Evolutionary conservation across 345 rosid species (phyloP).

Genomic region (Eucalyptus caleyi): DNA sequence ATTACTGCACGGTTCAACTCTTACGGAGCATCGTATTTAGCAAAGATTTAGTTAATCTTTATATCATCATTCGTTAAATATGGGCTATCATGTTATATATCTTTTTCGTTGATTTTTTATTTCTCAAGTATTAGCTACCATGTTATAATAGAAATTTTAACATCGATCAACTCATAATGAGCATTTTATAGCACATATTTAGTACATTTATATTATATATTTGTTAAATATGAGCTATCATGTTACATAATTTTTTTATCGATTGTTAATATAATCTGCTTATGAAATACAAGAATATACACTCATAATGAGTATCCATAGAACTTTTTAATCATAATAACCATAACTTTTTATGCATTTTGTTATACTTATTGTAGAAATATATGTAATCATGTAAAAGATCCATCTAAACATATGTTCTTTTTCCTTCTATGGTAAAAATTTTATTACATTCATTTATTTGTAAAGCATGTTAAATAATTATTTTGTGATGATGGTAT

Average conservation of each 20-base stretch:
- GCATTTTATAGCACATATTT: not conserved
- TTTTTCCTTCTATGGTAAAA: not conserved
- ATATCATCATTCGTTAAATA: not conserved
- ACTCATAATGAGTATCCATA: not conserved
- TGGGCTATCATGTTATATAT: not conserved
- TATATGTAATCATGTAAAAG: not conserved
- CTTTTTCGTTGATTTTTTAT: too few relatives aligned
- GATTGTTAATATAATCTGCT: too few relatives aligned
- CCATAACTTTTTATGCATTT: not conserved
- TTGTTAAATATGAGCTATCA: not conserved
- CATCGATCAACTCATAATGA: not conserved
- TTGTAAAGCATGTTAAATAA: not conserved
- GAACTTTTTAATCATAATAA: not conserved
- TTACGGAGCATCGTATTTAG: not conserved
- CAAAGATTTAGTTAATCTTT: too few relatives aligned
- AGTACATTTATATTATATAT: too few relatives aligned
- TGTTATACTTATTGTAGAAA: not conserved
- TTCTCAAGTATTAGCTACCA: not conserved
- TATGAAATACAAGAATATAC: not conserved
- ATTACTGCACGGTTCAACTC: not conserved
- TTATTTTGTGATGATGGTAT: too few relatives aligned
- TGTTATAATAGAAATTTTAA: fast-evolving
- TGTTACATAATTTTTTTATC: too few relatives aligned
- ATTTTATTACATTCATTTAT: not conserved
- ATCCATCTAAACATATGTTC: not conserved